phyloP scores from a whole-genome alignment of 345 rosid genomes.

The Heritiera fomes region DNA sequence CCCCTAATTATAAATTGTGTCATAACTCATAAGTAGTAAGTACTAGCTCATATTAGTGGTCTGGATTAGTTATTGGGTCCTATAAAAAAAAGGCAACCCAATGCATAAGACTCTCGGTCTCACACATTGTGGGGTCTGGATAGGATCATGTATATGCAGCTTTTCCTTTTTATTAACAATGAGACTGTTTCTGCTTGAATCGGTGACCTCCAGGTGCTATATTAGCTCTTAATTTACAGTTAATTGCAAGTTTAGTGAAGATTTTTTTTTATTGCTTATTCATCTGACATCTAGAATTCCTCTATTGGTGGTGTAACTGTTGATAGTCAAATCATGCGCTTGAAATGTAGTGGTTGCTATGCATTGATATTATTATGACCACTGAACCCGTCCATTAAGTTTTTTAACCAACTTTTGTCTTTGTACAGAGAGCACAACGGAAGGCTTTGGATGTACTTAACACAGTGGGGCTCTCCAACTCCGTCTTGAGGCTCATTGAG shows the following conservation, averaged over 20 bases:
- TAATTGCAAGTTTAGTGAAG: neutral
- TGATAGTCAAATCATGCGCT: neutral
- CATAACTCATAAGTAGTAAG: too few species aligned
- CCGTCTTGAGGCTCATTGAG: constrained; percentile 89
- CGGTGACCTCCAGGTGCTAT: too few species aligned
- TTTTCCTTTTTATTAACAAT: too few species aligned
- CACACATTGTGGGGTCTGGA: too few species aligned
- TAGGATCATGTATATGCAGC: too few species aligned
- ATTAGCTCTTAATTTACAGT: neutral
- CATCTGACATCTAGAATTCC: neutral
- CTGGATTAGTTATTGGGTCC: neutral
- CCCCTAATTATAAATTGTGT: too few species aligned
- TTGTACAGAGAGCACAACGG: constrained; percentile 76
- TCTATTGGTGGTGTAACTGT: neutral
- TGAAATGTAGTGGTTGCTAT: neutral
- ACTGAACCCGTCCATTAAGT: neutral
- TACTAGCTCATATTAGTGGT: neutral
- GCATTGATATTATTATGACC: neutral
- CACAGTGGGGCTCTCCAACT: constrained; percentile 89
- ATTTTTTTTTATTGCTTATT: neutral
- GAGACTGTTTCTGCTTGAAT: too few species aligned
- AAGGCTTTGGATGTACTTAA: constrained; percentile 85
- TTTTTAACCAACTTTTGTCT: neutral
- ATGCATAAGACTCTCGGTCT: too few species aligned
- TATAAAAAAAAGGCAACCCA: too few species aligned